A percentile compares a stretch with the other conserved stretches of the same genome.
phyloP scores from a whole-genome alignment of 257 asterid species.

The Parsonsia alboflavescens region DNA sequence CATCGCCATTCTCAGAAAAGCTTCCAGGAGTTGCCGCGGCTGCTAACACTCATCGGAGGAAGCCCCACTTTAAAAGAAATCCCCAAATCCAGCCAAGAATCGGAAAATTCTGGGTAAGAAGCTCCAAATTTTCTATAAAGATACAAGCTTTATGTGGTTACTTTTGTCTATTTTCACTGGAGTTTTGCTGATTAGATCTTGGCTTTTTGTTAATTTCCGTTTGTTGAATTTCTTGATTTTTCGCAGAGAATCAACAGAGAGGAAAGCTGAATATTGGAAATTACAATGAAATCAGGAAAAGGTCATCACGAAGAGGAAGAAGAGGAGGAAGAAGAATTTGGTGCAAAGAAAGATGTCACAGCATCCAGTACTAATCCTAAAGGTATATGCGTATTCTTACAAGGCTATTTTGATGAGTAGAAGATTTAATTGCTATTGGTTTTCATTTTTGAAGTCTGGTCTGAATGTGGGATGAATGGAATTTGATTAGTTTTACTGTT shows the following conservation, averaged over 20 bases:
- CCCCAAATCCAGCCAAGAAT: background rate
- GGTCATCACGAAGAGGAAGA: constrained; percentile 70
- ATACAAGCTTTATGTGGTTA: constrained; percentile 17
- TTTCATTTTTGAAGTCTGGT: background rate
- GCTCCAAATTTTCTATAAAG: constrained; percentile 13
- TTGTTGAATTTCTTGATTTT: constrained; percentile 26
- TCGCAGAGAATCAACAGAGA: constrained; percentile 21
- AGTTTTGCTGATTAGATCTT: constrained; percentile 9
- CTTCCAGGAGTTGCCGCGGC: constrained; percentile 13
- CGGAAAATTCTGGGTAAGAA: background rate
- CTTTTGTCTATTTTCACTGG: background rate
- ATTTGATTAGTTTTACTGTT: background rate
- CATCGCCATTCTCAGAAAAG: constrained; percentile 6
- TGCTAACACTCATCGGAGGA: constrained; percentile 8
- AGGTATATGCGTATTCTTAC: constrained; percentile 32
- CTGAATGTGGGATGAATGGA: background rate
- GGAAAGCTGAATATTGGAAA: constrained; percentile 21
- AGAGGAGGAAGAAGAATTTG: constrained; percentile 69
- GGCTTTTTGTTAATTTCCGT: constrained; percentile 12
- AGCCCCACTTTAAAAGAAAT: background rate
- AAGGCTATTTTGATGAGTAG: background rate
- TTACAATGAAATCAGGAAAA: constrained; percentile 65
- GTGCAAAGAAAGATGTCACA: constrained; percentile 47
- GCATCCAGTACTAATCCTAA: constrained; percentile 46
- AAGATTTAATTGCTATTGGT: background rate